Conservation (phyloP, 2,329 filamentous ascomycete species). For the Raffaelea arxii region DNA sequence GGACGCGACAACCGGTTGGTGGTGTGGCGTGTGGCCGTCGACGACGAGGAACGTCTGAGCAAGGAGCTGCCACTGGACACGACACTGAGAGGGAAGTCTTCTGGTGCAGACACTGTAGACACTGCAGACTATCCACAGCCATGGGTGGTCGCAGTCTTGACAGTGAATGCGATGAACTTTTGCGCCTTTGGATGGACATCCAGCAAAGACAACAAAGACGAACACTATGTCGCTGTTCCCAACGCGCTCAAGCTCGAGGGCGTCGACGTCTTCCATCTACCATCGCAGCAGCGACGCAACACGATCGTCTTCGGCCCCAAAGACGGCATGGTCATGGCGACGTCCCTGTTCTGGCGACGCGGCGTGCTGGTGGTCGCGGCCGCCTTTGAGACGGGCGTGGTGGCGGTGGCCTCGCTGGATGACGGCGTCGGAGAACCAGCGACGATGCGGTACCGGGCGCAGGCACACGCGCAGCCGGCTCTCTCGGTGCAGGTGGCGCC, state of each 20-base stretch:
- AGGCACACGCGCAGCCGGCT: constrained; percentile 69
- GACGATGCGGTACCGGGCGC: constrained; percentile 49
- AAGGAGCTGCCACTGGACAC: constrained; percentile 62
- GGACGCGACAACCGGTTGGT: constrained; percentile 73
- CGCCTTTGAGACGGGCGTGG: constrained; percentile 79
- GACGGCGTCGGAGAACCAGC: constrained; percentile 25
- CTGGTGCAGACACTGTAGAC: constrained; percentile 12
- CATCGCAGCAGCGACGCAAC: constrained; percentile 60
- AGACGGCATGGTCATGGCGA: constrained; percentile 82
- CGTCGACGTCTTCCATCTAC: constrained; percentile 77
- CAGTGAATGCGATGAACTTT: constrained; percentile 92
- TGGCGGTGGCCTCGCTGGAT: constrained; percentile 51
- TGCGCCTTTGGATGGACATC: constrained; percentile 63
- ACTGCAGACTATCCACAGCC: constrained; percentile 49
- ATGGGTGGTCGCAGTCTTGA: constrained; percentile 75
- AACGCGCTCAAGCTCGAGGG: constrained; percentile 66
- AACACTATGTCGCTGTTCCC: constrained; percentile 62
- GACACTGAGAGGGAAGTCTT: background rate
- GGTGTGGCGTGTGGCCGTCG: constrained; percentile 64
- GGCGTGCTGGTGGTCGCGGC: constrained; percentile 47
- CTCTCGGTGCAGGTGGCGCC: constrained; percentile 58
- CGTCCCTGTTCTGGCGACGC: constrained; percentile 42
- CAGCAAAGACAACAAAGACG: background rate
- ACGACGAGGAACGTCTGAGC: constrained; percentile 56
- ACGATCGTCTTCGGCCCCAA: constrained; percentile 39